Percentiles rank a stretch among this genome's conserved stretches.
phyloP scores from a whole-genome alignment of 768 basidiomycete genomes.

The Cubamyces sp. region DNA sequence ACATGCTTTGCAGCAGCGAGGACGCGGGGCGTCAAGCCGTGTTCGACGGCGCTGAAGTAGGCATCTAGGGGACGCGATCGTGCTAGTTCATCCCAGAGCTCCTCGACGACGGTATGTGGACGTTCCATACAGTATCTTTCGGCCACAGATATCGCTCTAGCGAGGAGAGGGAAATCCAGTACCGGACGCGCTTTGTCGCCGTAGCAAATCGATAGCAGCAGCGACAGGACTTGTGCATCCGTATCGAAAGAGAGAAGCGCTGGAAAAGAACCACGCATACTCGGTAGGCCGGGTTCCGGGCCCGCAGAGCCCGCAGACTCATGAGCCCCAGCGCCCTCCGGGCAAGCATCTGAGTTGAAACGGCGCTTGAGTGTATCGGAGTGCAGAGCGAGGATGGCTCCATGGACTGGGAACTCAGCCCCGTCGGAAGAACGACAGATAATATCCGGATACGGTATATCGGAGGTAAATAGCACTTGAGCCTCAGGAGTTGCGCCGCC shows the following conservation, averaged over 20 bases:
- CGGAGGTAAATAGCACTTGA: not conserved
- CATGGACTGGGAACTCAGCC: not conserved
- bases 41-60: not conserved
- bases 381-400: not conserved
- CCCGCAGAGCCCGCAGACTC: too few relatives aligned
- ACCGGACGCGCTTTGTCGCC: not conserved
- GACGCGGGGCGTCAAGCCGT: not conserved
- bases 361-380: not conserved
- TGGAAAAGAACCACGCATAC: not conserved
- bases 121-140: not conserved
- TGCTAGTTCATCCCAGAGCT: not conserved
- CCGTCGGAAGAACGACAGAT: conserved; percentile 1
- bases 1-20: not conserved
- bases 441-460: not conserved
- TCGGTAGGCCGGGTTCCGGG: too few relatives aligned
- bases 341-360: not conserved
- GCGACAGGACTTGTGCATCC: not conserved
- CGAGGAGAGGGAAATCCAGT: not conserved
- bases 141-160: not conserved
- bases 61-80: not conserved
- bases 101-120: not conserved
- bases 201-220: not conserved
- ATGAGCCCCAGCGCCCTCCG: too few relatives aligned
- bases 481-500: not conserved
- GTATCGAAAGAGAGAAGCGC: not conserved